Evolutionary conservation across 257 asterid genomes (phyloP), one percentile per base, ranked within the genome.

Genomic region (Nicotiana undulata): DNA sequence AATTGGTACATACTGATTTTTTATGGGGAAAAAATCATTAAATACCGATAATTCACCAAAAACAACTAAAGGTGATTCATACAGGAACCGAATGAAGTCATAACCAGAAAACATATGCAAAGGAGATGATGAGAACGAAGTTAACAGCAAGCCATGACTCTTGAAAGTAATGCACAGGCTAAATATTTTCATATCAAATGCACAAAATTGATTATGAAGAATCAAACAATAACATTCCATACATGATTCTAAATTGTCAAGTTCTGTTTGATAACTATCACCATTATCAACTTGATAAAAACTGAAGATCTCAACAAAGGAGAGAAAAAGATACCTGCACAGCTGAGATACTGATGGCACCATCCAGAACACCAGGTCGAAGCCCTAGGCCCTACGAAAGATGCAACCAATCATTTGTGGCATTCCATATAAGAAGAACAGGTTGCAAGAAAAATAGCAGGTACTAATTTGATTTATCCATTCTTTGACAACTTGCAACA

Each of bases 271-370:
- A 24, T 40, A 67, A 70, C 34, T 22, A 70, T 70, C 32, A 44
- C 46, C 78, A 46, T 46, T 72, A 46, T 72, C 24, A 24, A 22
- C 78, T 46, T 22, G 15, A 15, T 10, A 24, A 46, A 46, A 72
- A 44, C n/a, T 72, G 78, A 72, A 72, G 37, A 72, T 72, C 22
- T 22, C 3, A 46, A 72, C 77, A 40, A 72, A 70, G 37, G 11
- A 72, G 32, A 40, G 37, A 18, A 0, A 76, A 70, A 88, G 53
- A 85, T 76, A 95, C 99, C 98, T 95, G 99, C 83, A 95, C 97
- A 80, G 99, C 98, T 72, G 98, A 95, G 85, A 95, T 92, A 85
- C 99, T 92, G 74, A 95, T 92, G 81, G 98, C 99, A n/a, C 99
- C 99, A 81, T 95, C 99, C 75, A 94, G 79, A 76, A 93, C 96